Evolutionary conservation across 2,329 filamentous ascomycete genomes (phyloP).

Genomic region (Sclerotinia trifoliorum): DNA sequence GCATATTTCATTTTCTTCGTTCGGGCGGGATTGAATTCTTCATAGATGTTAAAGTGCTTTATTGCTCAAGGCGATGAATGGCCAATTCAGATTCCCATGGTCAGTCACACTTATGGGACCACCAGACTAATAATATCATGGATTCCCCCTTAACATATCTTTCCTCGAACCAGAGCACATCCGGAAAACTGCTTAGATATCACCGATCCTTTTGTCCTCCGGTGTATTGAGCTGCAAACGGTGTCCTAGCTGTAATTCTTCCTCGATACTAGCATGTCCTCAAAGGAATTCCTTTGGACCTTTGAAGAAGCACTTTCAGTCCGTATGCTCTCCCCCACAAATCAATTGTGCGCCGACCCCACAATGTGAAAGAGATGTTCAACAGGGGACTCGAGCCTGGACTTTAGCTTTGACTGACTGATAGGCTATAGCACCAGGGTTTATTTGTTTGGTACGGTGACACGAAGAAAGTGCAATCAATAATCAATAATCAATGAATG

Average conservation of each 20-base stretch:
- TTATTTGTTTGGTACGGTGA: background rate
- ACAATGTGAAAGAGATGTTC: conserved; percentile 15
- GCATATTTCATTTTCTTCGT: background rate
- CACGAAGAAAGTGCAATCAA: conserved; percentile 4
- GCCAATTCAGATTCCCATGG: background rate
- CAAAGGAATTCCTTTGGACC: conserved; percentile 2
- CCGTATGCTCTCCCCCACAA: background rate
- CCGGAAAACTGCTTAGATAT: background rate
- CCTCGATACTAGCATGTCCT: background rate
- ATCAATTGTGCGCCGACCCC: background rate
- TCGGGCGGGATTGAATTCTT: background rate
- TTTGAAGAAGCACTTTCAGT: background rate
- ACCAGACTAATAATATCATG: too few species aligned
- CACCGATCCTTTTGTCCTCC: background rate
- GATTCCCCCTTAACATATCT: background rate
- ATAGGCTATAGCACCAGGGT: background rate
- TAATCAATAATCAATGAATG: background rate
- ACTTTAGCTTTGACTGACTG: background rate
- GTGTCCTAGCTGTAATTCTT: background rate
- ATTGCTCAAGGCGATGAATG: background rate
- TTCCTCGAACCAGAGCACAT: background rate
- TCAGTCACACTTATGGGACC: background rate
- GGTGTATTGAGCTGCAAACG: background rate
- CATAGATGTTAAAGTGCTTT: background rate
- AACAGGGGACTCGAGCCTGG: conserved; percentile 16